Evolutionary conservation across 164 flowering plant genomes (phyloP), one percentile per base, ranked within the genome.

Genomic region (Macadamia integrifolia): DNA sequence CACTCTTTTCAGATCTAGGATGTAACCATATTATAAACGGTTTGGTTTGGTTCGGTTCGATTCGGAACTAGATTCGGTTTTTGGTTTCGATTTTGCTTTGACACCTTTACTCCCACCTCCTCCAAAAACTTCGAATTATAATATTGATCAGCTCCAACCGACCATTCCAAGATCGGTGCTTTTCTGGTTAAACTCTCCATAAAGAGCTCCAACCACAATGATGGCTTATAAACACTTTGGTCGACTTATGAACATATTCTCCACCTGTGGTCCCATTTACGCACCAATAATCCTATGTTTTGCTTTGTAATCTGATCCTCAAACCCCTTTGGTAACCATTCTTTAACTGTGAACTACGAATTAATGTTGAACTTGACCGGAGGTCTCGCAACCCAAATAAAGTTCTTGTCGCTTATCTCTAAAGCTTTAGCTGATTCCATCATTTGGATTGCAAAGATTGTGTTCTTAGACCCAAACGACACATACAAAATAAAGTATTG

Each of bases 381-480:
- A 0, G 78, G 78, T 61, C 78, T 32, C 1, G 78, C 57, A 2
- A 73, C 83, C 83, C 81, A 80, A 6, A 80, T 74, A 78, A 87
- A 89, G 8, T 67, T 74, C 48, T 23, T 68, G 10, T 76, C 82
- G 48, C 83, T 78, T 0, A 44, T 65, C 62, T 89, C 94, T 69
- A 89, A 65, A 1, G 83, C 94, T 66, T n/a, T 69, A 0, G 86
- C 94, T 60, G 87, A 52, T 23, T 82, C 69, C 80, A 74, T 80
- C 85, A 83, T 84, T 29, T 87, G 85, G 0, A 80, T 68, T 0
- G 78, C 64, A 0, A 83, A 75, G 61, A 85, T 81, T 3, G 86
- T 76, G 81, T 80, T 78, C 60, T 77, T 75, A 9, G 91, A 87
- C 9, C 91, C 91, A 48, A 89, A 89, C 0, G 83, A 83, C 4